Conservation (phyloP, 768 basidiomycete species). For the Cystobasidium onofrii region DNA sequence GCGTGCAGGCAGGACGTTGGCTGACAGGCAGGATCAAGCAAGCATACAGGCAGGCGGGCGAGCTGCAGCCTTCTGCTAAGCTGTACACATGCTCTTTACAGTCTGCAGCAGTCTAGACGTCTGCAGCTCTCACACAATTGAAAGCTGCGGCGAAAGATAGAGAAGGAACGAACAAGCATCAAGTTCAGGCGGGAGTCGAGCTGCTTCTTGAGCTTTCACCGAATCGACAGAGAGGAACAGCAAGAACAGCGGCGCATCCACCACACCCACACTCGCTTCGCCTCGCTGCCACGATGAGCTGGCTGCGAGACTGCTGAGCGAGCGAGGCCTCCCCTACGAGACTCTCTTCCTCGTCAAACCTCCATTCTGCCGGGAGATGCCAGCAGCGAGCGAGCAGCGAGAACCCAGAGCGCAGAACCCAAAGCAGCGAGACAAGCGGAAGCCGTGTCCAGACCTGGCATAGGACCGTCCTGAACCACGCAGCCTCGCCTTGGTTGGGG, state of each 20-base stretch:
- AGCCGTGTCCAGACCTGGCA: background rate
- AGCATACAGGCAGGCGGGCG: background rate
- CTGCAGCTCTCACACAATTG: no score
- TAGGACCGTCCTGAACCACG: background rate
- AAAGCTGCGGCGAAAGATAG: no score
- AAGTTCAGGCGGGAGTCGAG: background rate
- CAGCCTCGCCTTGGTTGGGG: no score
- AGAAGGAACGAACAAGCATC: background rate
- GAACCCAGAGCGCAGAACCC: background rate
- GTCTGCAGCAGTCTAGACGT: no score
- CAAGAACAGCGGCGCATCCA: no score
- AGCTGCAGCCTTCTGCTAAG: background rate
- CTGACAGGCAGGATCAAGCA: background rate
- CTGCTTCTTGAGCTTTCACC: background rate
- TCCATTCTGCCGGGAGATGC: background rate
- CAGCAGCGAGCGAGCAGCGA: conserved; percentile 1
- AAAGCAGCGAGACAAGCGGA: background rate
- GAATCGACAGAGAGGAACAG: background rate
- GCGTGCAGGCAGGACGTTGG: background rate
- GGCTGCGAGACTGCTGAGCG: background rate
- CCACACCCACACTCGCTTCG: background rate
- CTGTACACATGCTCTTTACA: background rate
- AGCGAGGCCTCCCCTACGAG: background rate
- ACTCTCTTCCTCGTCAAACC: background rate
- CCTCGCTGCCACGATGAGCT: background rate